phyloP scores from a whole-genome alignment of 345 rosid genomes.

The Fremontodendron californicum region DNA sequence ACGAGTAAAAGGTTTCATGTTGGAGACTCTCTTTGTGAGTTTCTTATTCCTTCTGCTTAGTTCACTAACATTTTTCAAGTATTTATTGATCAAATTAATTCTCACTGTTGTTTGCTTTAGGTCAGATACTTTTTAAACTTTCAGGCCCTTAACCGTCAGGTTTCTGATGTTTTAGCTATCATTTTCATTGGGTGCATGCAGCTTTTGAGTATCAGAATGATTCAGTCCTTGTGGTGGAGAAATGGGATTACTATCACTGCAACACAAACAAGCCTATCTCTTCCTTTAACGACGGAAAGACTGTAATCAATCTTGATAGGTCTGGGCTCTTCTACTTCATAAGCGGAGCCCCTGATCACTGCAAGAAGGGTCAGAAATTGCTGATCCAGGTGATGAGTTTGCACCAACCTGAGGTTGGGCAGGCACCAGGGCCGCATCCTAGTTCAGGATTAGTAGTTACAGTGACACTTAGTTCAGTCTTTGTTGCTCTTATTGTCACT shows the following conservation, averaged over 20 bases:
- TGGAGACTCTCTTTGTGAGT: constrained; percentile 32
- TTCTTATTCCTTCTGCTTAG: neutral
- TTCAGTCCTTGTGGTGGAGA: constrained; percentile 52
- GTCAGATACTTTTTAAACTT: no score
- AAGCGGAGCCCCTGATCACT: constrained; percentile 59
- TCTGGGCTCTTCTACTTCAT: constrained; percentile 62
- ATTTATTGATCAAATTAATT: no score
- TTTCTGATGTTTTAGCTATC: neutral
- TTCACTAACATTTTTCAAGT: neutral
- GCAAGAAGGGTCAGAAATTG: constrained; percentile 57
- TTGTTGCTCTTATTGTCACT: constrained; percentile 16
- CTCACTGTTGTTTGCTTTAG: no score
- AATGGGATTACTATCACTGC: constrained; percentile 52
- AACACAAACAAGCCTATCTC: constrained; percentile 46
- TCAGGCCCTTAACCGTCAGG: no score
- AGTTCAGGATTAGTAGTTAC: constrained; percentile 31
- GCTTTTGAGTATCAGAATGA: constrained; percentile 60
- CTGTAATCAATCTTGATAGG: constrained; percentile 43
- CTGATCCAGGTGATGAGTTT: constrained; percentile 44
- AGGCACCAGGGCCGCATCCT: constrained; percentile 32
- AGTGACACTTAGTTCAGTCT: constrained; percentile 9
- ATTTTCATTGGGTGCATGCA: no score
- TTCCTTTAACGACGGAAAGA: constrained; percentile 65
- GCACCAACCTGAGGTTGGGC: constrained; percentile 17
- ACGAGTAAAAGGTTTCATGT: constrained; percentile 26